These are phyloP conservation scores for Diaporthe capsici DNA, from an alignment of 2,329 filamentous ascomycete genomes.

Conservation along the genomic window DNA sequence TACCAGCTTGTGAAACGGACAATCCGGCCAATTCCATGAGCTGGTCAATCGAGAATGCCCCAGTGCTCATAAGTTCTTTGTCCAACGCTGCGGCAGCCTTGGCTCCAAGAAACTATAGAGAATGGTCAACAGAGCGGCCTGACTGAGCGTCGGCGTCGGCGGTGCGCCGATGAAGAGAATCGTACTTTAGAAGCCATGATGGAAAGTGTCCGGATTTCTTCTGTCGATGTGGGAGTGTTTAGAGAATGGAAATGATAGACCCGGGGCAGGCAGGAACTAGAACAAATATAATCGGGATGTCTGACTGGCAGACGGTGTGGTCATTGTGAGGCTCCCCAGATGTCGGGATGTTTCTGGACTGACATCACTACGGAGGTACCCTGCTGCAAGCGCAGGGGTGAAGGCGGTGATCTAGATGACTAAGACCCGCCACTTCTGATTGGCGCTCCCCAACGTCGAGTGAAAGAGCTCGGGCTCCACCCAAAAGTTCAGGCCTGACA, in stretches of 20 bases:
- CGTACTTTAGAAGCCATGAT: constrained; percentile 53
- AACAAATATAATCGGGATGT: neutral
- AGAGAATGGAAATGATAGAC: neutral
- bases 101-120: constrained; percentile 81
- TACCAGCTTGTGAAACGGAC: constrained; percentile 91
- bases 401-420: constrained; percentile 1
- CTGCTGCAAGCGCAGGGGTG: constrained; percentile 12
- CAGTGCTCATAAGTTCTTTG: constrained; percentile 90
- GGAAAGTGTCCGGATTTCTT: neutral
- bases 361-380: constrained; percentile 13
- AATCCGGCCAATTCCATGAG: constrained; percentile 97
- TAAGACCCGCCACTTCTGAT: constrained; percentile 23
- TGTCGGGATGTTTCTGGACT: neutral
- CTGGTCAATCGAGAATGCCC: constrained; percentile 94
- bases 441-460: constrained; percentile 8
- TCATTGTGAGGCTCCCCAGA: constrained; percentile 3
- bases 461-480: constrained; percentile 8
- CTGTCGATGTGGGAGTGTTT: no score
- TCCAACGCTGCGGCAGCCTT: constrained; percentile 92
- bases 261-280: neutral
- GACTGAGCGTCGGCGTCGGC: neutral
- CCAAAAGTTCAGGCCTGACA: constrained; percentile 36
- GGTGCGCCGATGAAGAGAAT: neutral
- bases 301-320: neutral
- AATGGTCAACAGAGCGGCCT: constrained; percentile 44